Percentiles rank a stretch among this genome's conserved stretches.
Evolutionary conservation across 1,284 basidiomycete species (phyloP).

Genomic region (Blastosporella zonata): DNA sequence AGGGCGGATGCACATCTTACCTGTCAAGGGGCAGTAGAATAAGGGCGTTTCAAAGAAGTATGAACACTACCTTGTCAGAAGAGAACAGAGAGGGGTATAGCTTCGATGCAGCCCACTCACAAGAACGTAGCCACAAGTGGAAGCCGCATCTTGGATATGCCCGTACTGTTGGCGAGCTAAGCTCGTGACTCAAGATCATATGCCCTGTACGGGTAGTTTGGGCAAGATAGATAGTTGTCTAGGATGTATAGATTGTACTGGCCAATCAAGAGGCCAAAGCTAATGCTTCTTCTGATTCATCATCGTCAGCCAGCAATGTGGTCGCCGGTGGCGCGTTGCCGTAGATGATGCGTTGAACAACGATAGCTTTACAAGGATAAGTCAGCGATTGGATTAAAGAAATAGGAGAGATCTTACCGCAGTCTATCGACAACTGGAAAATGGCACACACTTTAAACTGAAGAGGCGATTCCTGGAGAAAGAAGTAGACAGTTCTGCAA

Average conservation of each 20-base stretch:
- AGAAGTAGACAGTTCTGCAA: conserved; percentile 74
- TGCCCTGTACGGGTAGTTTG: neutral
- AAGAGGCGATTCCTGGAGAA: conserved; percentile 63
- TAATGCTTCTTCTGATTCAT: conserved; percentile 68
- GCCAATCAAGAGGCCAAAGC: conserved; percentile 18
- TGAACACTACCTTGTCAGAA: no score
- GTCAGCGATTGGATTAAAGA: conserved; percentile 7
- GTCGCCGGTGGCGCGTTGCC: conserved; percentile 57
- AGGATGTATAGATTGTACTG: neutral
- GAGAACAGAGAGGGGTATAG: no score
- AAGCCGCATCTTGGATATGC: no score
- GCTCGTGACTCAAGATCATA: neutral
- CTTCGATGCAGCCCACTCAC: no score
- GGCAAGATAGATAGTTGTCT: neutral
- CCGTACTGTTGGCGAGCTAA: no score
- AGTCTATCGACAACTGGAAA: conserved; percentile 76
- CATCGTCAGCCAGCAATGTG: conserved; percentile 49
- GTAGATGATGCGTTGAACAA: conserved; percentile 68
- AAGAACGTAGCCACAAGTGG: no score
- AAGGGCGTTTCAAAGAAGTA: no score
- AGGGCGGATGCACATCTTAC: no score
- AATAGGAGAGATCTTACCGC: conserved; percentile 44
- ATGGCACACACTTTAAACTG: conserved; percentile 80
- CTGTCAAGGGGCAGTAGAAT: no score
- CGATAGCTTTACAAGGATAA: conserved; percentile 49